Evolutionary conservation across 345 rosid species (phyloP).

Genomic region (Moricandia arvensis): DNA sequence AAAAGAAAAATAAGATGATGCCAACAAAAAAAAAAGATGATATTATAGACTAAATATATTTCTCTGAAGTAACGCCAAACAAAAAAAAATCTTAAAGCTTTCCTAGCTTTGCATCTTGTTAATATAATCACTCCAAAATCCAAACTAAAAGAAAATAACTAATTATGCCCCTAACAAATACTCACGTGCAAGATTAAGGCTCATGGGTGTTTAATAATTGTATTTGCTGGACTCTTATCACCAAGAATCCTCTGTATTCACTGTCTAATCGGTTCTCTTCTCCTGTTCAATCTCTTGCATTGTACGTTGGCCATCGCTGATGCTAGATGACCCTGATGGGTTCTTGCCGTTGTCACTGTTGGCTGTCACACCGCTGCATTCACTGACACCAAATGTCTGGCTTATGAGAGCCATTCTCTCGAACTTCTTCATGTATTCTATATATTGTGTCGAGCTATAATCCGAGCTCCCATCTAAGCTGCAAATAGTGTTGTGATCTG

Average conservation of each 20-base stretch:
- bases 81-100: neutral
- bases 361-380: slow-evolving; percentile 45
- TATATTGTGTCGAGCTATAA: slow-evolving; percentile 61
- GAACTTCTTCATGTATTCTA: slow-evolving; percentile 67
- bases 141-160: neutral
- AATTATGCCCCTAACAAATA: neutral
- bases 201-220: neutral
- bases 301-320: slow-evolving; percentile 50
- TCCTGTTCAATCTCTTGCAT: slow-evolving; percentile 42
- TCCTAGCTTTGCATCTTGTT: neutral
- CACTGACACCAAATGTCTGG: slow-evolving; percentile 53
- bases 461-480: slow-evolving; percentile 59
- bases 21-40: too few species aligned
- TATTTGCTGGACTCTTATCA: neutral
- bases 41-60: too few species aligned
- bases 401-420: slow-evolving; percentile 67
- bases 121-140: neutral
- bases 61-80: neutral
- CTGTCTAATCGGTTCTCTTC: slow-evolving; percentile 25
- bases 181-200: neutral
- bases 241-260: slow-evolving; percentile 1
- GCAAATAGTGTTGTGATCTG: slow-evolving; percentile 49
- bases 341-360: slow-evolving; percentile 48
- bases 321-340: slow-evolving; percentile 55
- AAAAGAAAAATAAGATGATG: too few species aligned